Percentiles rank a stretch among this genome's conserved stretches.
phyloP scores from a whole-genome alignment of 495 filamentous ascomycete species.

The Penicillium paradoxum region DNA sequence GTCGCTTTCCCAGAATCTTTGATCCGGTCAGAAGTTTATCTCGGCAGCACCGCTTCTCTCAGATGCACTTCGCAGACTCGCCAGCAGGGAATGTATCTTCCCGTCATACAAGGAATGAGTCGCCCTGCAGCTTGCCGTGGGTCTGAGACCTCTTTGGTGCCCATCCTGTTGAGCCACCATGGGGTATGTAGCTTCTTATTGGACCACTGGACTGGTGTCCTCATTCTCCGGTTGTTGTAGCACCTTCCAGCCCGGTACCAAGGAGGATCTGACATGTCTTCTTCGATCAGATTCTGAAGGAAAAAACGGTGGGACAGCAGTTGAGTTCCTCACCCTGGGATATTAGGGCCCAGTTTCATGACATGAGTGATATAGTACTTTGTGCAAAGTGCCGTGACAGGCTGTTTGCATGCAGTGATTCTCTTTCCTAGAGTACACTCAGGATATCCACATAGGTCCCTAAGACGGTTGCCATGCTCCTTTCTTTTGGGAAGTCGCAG shows the following conservation, averaged over 20 bases:
- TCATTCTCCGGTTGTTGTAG: constrained; percentile 28
- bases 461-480: constrained; percentile 28
- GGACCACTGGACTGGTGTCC: constrained; percentile 15
- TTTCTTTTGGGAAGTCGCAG: constrained; percentile 32
- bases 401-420: constrained; percentile 31
- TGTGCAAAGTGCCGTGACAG: constrained; percentile 18
- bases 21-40: constrained; percentile 23
- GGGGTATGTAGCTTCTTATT: constrained; percentile 8
- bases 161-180: constrained; percentile 23
- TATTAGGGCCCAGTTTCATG: background rate
- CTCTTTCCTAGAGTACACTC: constrained; percentile 24
- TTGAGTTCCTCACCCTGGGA: background rate
- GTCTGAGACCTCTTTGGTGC: constrained; percentile 35
- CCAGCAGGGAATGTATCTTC: constrained; percentile 21
- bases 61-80: constrained; percentile 16
- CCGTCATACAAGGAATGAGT: constrained; percentile 30
- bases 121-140: constrained; percentile 36
- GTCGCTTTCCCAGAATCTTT: constrained; percentile 6
- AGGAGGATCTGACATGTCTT: constrained; percentile 14
- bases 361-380: background rate
- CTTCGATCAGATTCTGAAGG: background rate
- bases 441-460: constrained; percentile 51
- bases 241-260: constrained; percentile 14
- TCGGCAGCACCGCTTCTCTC: constrained; percentile 10
- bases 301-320: constrained; percentile 1